Evolutionary conservation across 257 asterid genomes (phyloP), one percentile per base, ranked within the genome.

Genomic region (Coffea canephora): DNA sequence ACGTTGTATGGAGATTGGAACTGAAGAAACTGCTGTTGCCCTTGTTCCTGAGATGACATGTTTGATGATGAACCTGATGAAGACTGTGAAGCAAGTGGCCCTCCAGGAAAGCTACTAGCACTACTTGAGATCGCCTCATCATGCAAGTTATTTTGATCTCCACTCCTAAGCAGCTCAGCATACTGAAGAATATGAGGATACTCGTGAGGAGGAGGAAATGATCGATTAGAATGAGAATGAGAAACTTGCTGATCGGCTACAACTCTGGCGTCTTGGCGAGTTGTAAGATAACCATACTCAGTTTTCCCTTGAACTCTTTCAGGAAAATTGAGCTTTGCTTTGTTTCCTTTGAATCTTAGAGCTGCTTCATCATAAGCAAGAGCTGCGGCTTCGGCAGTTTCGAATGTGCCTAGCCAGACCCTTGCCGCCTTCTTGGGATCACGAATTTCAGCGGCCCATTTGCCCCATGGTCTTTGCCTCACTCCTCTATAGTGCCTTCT

Each of bases 401-500:
- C 93, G 62, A 94, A 92, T 1, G 97, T 94, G 19, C 97, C 97
- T 0, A 92, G 91, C 98, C 98, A 94, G 3, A 94, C 98, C 31
- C 98, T 79, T 0, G 96, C 95, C 7, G 98, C 98, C 85, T 94
- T 94, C 77, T 88, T 83, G 0, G 98, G 98, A 46, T 94, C 98
- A 0, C 98, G 88, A 6, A 94, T 94, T 79, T 94, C 98, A 0
- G 98, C 96, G 0, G 98, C 98, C 97, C 97, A 94, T 75, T 94
- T 94, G 0, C 98, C 98, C 98, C 98, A 93, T 27, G 97, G 98
- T 48, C 98, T 86, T 72, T 90, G 97, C 59, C 97, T 77, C 5
- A 94, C 98, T 12, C 98, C 98, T 81, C 98, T 83, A 78, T 91
- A 94, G 82, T 91, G 92, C 74, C 94, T 89, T 82, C 85, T 88